Base-by-base conservation (phyloP, 441 rosid genomes). In the Codiaeum variegatum region DNA sequence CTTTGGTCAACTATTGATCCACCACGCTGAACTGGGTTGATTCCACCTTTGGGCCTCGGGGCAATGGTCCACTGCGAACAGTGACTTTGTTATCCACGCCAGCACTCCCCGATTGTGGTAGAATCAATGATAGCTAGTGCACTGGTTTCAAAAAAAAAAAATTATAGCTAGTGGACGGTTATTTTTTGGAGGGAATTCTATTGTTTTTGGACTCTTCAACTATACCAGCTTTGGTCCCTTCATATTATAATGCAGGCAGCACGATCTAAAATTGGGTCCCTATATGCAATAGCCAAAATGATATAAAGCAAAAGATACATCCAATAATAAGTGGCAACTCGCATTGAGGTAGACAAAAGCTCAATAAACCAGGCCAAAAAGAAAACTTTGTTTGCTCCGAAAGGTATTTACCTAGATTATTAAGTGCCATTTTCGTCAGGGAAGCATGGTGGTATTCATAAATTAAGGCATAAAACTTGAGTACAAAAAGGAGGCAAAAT, bases 381-480 rank as follows among this genome's bases (percentile, higher is more conserved):
- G 60, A 18, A 51, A 54, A 47, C 44, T 15, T 62, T 46, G 1
- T 23, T 65, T 36, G 76, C 16, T 66, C 75, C 66, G 7, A 51
- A 7, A 65, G 42, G 26, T 26, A 21, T 46, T 19, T 46, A 26
- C 23, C 16, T 44, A 55, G 72, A 62, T 26, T 71, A 24, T 19
- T 32, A 40, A 36, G 5, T 19, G 68, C 46, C 56, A 52, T 65
- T 5, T 58, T 49, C 11, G 19, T 31, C 32, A 1, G 23, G 16
- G 1, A 49, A 24, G 18, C 62, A 65, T 61, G 19, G 62, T 62
- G 76, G 7, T 21, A 77, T 70, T 42, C 66, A 73, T 63, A 66
- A 71, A 71, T 75, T 70, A 12, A 75, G 70, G 77, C 61, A 78
- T 49, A 68, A 78, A 76, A 75, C 72, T 62, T 19, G 66, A 55